Evolutionary conservation across 257 asterid genomes (phyloP).

Genomic region (Mitragyna speciosa): DNA sequence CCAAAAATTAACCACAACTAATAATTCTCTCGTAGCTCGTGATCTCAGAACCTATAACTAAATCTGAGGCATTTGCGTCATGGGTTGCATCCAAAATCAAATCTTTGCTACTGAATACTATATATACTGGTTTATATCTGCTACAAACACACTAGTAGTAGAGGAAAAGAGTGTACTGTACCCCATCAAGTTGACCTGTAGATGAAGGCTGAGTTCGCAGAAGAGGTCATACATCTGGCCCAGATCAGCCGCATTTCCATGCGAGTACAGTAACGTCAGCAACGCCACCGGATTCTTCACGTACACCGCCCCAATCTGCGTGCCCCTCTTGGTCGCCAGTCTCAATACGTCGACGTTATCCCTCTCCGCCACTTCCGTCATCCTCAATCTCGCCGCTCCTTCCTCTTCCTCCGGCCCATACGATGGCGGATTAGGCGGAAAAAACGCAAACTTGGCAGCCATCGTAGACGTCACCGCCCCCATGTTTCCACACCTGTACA

Average conservation of each 20-base stretch:
- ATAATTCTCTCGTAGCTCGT: neutral
- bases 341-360: conserved; percentile 79
- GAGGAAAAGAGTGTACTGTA: conserved; percentile 23
- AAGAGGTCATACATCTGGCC: conserved; percentile 96
- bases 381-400: conserved; percentile 59
- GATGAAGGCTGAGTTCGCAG: conserved; percentile 81
- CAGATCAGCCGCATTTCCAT: conserved; percentile 98
- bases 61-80: neutral
- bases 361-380: conserved; percentile 81
- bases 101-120: neutral
- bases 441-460: conserved; percentile 94
- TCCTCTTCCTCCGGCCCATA: conserved; percentile 60
- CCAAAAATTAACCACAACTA: neutral
- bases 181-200: conserved; percentile 93
- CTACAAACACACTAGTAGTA: neutral
- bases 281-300: conserved; percentile 76
- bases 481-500: conserved; percentile 33
- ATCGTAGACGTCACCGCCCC: conserved; percentile 90
- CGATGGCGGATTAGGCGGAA: conserved; percentile 91
- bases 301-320: conserved; percentile 70
- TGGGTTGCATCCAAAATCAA: neutral
- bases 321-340: conserved; percentile 75
- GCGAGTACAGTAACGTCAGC: conserved; percentile 81
- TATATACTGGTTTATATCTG: neutral
- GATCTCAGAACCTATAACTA: neutral